Conservation (phyloP, 2,329 filamentous ascomycete species). For the Fusarium sp. region DNA sequence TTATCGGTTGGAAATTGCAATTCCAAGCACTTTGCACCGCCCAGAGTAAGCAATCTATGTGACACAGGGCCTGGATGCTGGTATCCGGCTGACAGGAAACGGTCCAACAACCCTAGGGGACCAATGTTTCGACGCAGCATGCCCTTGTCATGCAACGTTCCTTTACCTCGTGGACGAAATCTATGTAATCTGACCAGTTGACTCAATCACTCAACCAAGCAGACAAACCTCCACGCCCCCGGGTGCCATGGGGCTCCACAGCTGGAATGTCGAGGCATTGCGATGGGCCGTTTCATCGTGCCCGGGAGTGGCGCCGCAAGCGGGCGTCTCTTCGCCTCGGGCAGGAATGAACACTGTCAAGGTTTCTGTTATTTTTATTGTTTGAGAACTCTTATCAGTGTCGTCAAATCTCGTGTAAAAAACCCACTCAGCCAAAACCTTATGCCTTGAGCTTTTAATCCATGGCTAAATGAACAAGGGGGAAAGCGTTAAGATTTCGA, state of each 20-base stretch:
- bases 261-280: conserved; percentile 28
- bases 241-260: no score
- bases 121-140: background rate
- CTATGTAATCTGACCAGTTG: background rate
- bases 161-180: background rate
- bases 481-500: no score
- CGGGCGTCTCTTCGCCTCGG: conserved; percentile 2
- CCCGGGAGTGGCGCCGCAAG: conserved; percentile 39
- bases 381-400: no score
- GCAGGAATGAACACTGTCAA: conserved; percentile 25
- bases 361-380: no score
- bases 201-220: conserved; percentile 5
- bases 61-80: background rate
- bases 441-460: no score
- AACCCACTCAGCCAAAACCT: no score
- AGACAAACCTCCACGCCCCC: background rate
- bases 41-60: conserved; percentile 1
- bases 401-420: no score
- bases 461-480: no score
- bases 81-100: background rate
- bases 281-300: conserved; percentile 35
- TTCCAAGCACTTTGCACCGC: background rate
- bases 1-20: background rate
- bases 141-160: conserved; percentile 12
- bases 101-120: background rate